Base-by-base conservation (phyloP, 129 eudicot species). In the Pulicaria dysenterica region DNA sequence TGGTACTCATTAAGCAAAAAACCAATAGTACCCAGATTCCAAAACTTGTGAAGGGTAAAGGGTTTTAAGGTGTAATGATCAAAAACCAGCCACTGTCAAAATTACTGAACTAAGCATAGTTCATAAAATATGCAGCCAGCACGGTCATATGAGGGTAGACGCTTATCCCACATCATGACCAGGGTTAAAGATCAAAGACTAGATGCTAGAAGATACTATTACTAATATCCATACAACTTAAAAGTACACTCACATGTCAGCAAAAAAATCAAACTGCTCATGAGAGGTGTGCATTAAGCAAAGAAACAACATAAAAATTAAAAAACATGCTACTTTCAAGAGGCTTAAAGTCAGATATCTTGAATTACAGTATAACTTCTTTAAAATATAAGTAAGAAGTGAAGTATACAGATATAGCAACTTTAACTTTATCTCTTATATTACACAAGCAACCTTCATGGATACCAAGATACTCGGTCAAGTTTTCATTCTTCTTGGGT, bases 381-480 rank as follows among this genome's bases (percentile, higher is more conserved):
- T n/a, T 67, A 12, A 45, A 49, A 67, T 34, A 19, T 12, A 49
- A 67, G 38, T 48, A 40, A 8, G 2, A n/a, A 48, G 55, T 15
- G 2, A n/a, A 48, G 55, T 15, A 48, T 65, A 48, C 56, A 65
- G 14, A 63, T 10, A 5, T 63, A 40, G 50, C 54, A 10, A 68
- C 50, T 8, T 11, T 14, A 41, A 53, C 38, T 2, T 63, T 53
- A 54, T 14, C 12, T 40, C 62, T 31, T 58, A 70, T 40, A 54
- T 5, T 19, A 41, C 50, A 54, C 13, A 62, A 39, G 24, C 54
- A 69, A 54, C 53, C 51, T 69, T 41, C 63, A 70, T 70, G 11
- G 49, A 70, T 17, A 41, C 8, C 74, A 70, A 70, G 42, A 17
- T 41, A 54, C 53, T 69, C 42, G 39, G 6, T 51, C 74, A 54